Evolutionary conservation across 163 green algal genomes (phyloP), one percentile per base, ranked within the genome.

Genomic region (Volvox carteri): DNA sequence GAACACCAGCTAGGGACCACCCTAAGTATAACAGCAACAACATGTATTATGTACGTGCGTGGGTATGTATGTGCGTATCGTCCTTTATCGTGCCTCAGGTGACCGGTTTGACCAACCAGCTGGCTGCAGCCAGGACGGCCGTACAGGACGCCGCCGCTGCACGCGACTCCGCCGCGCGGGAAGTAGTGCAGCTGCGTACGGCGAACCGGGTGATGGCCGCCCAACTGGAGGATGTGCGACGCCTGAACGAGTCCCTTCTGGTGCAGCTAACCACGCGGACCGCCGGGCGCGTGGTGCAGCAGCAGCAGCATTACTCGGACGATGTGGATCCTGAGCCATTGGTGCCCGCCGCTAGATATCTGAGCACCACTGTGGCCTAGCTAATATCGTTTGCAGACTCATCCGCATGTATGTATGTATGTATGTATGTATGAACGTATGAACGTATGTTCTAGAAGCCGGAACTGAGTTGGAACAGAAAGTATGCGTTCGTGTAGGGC

Each of bases 171-270:
- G 77, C 37, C 7, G 42, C 39, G 18, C 77, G 77, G 6, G 77
- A 85, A 18, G 21, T 18, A 21, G 1, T 39, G 19, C n/a, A 54
- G 21, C 52, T 85, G 77, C 33, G 33, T 2, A 41, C 52, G 0
- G 77, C 72, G 77, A 54, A 72, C 18, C 33, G 37, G 37, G 52
- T 85, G 77, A 16, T 62, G 25, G 42, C 42, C 25, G 73, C 1
- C 4, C 77, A 85, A 37, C 54, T 58, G 37, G n/a, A 78, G 6
- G 79, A 76, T 2, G 46, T 86, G 60, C 42, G 42, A 60, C 79
- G 42, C 1, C 44, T 76, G 60, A 25, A 4, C n/a, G 42, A 77
- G 42, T 65, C 60, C 9, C 60, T 74, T 33, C 33, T 33, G n/a
- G 44, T 33, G 60, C 60, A 18, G 28, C 25, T 33, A n/a, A n/a